Percentiles rank a stretch among this genome's conserved stretches.
These are phyloP conservation scores for Backusella circina DNA, from an alignment of 192 early-diverging fungal species.

Conservation along the genomic window DNA sequence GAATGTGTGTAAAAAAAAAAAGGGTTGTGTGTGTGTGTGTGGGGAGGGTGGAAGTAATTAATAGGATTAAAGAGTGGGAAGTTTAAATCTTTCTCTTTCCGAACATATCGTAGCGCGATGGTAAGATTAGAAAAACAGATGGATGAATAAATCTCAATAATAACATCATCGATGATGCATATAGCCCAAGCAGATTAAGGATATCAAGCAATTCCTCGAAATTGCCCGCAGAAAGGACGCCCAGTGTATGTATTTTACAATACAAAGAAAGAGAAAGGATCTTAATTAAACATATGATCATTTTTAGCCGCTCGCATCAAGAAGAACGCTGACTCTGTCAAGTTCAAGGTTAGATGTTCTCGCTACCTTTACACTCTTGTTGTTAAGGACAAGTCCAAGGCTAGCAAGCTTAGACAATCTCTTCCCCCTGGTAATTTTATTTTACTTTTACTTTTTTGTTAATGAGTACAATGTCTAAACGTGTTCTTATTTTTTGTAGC, in stretches of 20 bases:
- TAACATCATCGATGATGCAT: neutral
- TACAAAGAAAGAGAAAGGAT: neutral
- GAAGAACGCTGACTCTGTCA: slow-evolving; percentile 89
- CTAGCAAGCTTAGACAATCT: slow-evolving; percentile 92
- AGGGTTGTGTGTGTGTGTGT: neutral
- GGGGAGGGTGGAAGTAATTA: neutral
- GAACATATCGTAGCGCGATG: slow-evolving; percentile 17
- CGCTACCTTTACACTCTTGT: slow-evolving; percentile 98
- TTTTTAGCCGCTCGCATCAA: slow-evolving; percentile 83
- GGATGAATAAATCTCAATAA: neutral
- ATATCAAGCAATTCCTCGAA: slow-evolving; percentile 98
- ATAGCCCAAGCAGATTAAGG: slow-evolving; percentile 95
- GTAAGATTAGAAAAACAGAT: neutral
- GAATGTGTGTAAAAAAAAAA: neutral
- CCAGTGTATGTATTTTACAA: slow-evolving; percentile 45
- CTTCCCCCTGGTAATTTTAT: slow-evolving; percentile 81
- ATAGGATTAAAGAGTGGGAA: neutral
- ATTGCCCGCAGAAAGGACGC: slow-evolving; percentile 97
- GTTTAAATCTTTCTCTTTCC: slow-evolving; percentile 10
- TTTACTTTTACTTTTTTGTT: neutral
- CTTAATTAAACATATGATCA: neutral
- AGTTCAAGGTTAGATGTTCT: slow-evolving; percentile 99
- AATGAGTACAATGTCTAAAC: neutral
- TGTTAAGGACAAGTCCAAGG: slow-evolving; percentile 92
- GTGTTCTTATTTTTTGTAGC: slow-evolving; percentile 11